A percentile compares a stretch with the other conserved stretches of the same genome.
phyloP scores from a whole-genome alignment of 1,284 basidiomycete genomes.

The Sphaerobolus stellatus region DNA sequence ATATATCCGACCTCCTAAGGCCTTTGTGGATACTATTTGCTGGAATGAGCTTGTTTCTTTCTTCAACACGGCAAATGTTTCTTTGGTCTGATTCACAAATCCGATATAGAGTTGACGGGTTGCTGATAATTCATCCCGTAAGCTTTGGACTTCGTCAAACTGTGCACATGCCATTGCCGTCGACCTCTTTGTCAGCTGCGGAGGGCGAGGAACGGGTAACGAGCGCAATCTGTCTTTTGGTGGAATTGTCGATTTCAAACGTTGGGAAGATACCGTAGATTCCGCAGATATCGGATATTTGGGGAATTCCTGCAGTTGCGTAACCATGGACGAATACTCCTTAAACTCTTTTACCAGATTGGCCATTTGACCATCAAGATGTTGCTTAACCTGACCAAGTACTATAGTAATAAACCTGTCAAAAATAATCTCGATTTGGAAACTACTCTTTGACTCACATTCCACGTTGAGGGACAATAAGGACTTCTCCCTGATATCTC shows the following conservation, averaged over 20 bases:
- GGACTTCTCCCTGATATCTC: conserved; percentile 88
- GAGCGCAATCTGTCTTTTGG: too few relatives aligned
- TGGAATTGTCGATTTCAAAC: too few relatives aligned
- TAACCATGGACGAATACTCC: conserved; percentile 61
- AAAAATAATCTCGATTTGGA: conserved; percentile 11
- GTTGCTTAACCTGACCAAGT: conserved; percentile 97
- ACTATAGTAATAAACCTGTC: conserved; percentile 47
- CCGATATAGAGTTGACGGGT: conserved; percentile 94
- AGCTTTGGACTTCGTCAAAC: conserved; percentile 90
- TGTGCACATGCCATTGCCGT: conserved; percentile 76
- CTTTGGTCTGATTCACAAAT: conserved; percentile 88
- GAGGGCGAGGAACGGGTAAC: too few relatives aligned
- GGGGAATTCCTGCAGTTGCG: too few relatives aligned
- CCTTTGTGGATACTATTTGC: conserved; percentile 77
- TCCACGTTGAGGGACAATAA: conserved; percentile 93
- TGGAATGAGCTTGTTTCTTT: conserved; percentile 85
- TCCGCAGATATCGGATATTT: too few relatives aligned
- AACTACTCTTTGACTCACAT: conserved; percentile 60
- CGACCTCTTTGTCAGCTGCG: conserved; percentile 73
- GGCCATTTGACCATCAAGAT: conserved; percentile 90
- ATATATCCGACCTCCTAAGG: conserved; percentile 84
- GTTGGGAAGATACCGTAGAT: too few relatives aligned
- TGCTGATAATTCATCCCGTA: conserved; percentile 89
- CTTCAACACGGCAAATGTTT: conserved; percentile 73
- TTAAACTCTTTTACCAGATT: conserved; percentile 88